phyloP scores from a whole-genome alignment of 768 basidiomycete genomes.

The Neoboletus magnificus region DNA sequence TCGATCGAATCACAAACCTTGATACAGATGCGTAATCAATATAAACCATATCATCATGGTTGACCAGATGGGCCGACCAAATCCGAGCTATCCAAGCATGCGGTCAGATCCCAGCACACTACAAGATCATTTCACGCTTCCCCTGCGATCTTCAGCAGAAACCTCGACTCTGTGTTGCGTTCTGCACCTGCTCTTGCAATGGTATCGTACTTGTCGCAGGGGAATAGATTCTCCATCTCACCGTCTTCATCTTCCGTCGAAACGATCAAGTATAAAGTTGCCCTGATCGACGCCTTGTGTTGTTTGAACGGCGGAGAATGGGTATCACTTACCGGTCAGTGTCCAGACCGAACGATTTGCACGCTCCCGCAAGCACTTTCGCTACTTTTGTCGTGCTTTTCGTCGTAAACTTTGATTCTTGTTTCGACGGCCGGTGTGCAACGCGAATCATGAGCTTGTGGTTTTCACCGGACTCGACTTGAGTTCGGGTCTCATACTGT shows the following conservation, averaged over 20 bases:
- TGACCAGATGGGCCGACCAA: background rate
- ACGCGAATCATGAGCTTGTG: slow-evolving; percentile 30
- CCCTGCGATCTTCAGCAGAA: slow-evolving; percentile 23
- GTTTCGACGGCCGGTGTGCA: slow-evolving; percentile 26
- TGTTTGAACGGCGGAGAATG: background rate
- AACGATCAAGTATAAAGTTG: slow-evolving; percentile 26
- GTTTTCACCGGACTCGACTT: slow-evolving; percentile 1
- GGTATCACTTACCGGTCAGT: slow-evolving; percentile 13
- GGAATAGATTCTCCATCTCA: slow-evolving; percentile 27
- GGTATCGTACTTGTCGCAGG: slow-evolving; percentile 26
- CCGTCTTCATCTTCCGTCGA: slow-evolving; percentile 24
- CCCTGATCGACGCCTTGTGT: slow-evolving; percentile 6
- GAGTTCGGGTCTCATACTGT: background rate
- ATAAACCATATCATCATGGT: no score
- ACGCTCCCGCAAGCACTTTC: slow-evolving; percentile 26
- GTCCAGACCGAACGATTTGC: slow-evolving; percentile 30
- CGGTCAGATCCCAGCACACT: background rate
- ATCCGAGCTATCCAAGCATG: background rate
- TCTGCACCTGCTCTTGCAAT: slow-evolving; percentile 29
- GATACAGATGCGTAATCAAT: background rate
- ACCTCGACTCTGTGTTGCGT: slow-evolving; percentile 18
- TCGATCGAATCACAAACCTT: background rate
- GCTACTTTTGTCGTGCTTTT: slow-evolving; percentile 31
- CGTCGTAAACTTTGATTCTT: slow-evolving; percentile 31
- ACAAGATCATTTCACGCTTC: slow-evolving; percentile 14